Evolutionary conservation across 2,329 filamentous ascomycete species (phyloP).

Genomic region (Calonectria naviculata): DNA sequence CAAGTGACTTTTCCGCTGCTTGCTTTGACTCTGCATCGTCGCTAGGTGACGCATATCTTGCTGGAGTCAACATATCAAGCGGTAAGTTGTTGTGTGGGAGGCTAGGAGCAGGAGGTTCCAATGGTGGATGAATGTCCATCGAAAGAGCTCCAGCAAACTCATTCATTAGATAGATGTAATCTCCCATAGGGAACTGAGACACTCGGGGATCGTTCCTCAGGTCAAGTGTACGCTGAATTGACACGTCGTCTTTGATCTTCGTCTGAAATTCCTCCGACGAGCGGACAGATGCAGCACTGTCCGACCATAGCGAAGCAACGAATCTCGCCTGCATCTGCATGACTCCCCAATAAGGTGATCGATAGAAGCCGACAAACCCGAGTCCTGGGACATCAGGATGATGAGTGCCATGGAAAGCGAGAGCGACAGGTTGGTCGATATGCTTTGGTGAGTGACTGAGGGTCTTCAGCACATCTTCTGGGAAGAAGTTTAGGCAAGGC

Average conservation of each 20-base stretch:
- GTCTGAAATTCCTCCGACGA: constrained; percentile 44
- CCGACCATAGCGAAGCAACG: constrained; percentile 70
- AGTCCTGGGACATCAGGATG: constrained; percentile 71
- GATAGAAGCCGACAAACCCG: constrained; percentile 86
- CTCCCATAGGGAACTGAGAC: constrained; percentile 85
- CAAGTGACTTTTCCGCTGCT: constrained; percentile 56
- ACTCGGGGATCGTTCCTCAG: constrained; percentile 63
- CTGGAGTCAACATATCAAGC: constrained; percentile 67
- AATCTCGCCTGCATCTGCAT: constrained; percentile 88
- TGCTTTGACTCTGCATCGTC: constrained; percentile 49
- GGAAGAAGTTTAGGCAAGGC: constrained; percentile 73
- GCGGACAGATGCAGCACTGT: constrained; percentile 30
- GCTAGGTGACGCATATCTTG: constrained; percentile 59
- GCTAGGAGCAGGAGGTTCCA: constrained; percentile 31
- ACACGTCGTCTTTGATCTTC: constrained; percentile 57
- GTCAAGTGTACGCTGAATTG: constrained; percentile 57
- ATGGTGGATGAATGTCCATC: constrained; percentile 56
- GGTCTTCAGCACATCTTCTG: constrained; percentile 61
- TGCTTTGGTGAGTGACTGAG: constrained; percentile 69
- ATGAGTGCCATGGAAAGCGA: constrained; percentile 75
- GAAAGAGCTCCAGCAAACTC: constrained; percentile 71
- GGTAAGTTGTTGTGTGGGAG: constrained; percentile 54
- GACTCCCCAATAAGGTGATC: constrained; percentile 86
- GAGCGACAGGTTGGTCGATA: constrained; percentile 69
- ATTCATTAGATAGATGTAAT: constrained; percentile 82